phyloP scores from a whole-genome alignment of 441 rosid genomes.

The Breynia disticha region DNA sequence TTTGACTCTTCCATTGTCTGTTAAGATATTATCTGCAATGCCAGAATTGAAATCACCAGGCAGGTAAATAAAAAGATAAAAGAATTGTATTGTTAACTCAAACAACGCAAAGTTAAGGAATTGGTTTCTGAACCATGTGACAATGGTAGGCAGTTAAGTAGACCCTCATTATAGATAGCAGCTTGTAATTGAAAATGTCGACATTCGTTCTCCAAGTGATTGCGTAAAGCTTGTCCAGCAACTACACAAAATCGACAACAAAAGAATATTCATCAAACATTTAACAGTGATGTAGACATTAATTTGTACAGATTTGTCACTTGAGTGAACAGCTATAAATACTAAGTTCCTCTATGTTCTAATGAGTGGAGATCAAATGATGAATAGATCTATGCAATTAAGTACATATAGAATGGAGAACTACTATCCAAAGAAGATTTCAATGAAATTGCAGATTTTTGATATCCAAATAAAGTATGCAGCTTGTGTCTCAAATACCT shows the following conservation, averaged over 20 bases:
- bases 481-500: slow-evolving; percentile 35
- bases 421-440: no score
- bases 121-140: slow-evolving; percentile 27
- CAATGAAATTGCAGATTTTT: no score
- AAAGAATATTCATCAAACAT: background rate
- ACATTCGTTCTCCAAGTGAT: slow-evolving; percentile 60
- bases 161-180: slow-evolving; percentile 66
- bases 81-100: background rate
- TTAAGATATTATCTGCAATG: slow-evolving; percentile 30
- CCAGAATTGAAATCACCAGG: slow-evolving; percentile 1
- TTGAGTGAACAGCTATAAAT: no score
- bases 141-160: slow-evolving; percentile 36
- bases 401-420: no score
- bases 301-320: no score
- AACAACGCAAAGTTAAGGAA: background rate
- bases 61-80: slow-evolving; percentile 6
- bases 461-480: no score
- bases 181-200: slow-evolving; percentile 52
- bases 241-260: slow-evolving; percentile 24
- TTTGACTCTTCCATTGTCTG: slow-evolving; percentile 20
- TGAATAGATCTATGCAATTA: no score
- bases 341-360: no score
- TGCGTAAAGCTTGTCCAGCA: slow-evolving; percentile 45
- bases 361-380: no score
- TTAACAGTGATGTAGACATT: background rate